Conservation (phyloP, 352 stramenopile genomes). For the Phytophthora pluvialis region DNA sequence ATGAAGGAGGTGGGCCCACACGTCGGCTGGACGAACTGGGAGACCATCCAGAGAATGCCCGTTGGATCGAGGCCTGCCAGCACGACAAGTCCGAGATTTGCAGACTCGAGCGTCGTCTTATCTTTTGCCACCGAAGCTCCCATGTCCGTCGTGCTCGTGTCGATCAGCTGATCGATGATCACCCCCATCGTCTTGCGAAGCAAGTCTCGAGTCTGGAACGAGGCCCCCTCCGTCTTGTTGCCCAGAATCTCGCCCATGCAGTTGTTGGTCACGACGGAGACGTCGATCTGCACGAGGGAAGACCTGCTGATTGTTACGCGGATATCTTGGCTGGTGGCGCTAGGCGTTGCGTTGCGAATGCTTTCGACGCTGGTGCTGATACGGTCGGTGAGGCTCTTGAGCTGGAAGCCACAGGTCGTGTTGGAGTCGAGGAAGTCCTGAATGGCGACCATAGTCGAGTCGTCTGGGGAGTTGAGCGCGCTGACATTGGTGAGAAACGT, state of each 20-base stretch:
- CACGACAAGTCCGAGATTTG: constrained; percentile 49
- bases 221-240: constrained; percentile 26
- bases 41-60: constrained; percentile 46
- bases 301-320: constrained; percentile 29
- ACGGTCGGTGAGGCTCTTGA: constrained; percentile 22
- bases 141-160: constrained; percentile 31
- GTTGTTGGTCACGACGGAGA: constrained; percentile 31
- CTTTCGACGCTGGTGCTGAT: constrained; percentile 14
- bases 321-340: constrained; percentile 24
- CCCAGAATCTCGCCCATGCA: constrained; percentile 32
- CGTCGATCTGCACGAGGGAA: constrained; percentile 17
- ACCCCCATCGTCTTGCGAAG: constrained; percentile 36
- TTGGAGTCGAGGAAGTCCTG: constrained; percentile 32
- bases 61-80: constrained; percentile 56
- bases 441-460: constrained; percentile 21
- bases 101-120: constrained; percentile 45
- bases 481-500: constrained; percentile 27
- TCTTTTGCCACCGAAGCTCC: constrained; percentile 36
- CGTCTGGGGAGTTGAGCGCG: constrained; percentile 24
- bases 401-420: constrained; percentile 25
- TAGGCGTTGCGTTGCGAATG: constrained; percentile 28
- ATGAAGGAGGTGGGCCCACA: constrained; percentile 56
- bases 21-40: constrained; percentile 67
- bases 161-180: constrained; percentile 55
- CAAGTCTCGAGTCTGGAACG: constrained; percentile 27